phyloP scores from a whole-genome alignment of 2,329 filamentous ascomycete genomes.

The Cyanodermella asteris region DNA sequence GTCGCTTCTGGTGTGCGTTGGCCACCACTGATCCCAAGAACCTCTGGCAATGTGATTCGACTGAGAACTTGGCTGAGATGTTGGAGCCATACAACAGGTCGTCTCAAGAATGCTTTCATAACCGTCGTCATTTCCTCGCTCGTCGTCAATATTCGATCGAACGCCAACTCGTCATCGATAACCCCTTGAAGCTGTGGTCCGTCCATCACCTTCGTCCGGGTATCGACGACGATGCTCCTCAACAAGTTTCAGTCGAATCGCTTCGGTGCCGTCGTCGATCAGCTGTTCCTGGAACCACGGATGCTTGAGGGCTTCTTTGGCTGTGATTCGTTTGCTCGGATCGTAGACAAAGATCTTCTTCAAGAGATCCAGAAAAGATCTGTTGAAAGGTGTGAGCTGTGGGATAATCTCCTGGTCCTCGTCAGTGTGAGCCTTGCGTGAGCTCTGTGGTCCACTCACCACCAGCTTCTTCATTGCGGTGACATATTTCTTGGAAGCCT shows the following conservation, averaged over 20 bases:
- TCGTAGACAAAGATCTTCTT: slow-evolving; percentile 45
- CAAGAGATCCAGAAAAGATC: slow-evolving; percentile 39
- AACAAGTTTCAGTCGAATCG: slow-evolving; percentile 33
- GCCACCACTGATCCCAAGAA: too few relatives aligned
- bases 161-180: too few relatives aligned
- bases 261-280: slow-evolving; percentile 44
- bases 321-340: slow-evolving; percentile 40
- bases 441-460: slow-evolving; percentile 23
- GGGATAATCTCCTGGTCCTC: slow-evolving; percentile 38
- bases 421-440: slow-evolving; percentile 8
- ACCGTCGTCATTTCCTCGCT: too few relatives aligned
- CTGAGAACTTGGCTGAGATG: too few relatives aligned
- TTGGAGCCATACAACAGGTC: too few relatives aligned
- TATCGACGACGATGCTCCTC: too few relatives aligned
- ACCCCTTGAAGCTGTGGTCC: too few relatives aligned
- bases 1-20: too few relatives aligned
- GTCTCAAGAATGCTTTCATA: too few relatives aligned
- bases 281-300: slow-evolving; percentile 44
- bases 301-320: slow-evolving; percentile 42
- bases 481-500: slow-evolving; percentile 43
- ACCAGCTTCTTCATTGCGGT: slow-evolving; percentile 43
- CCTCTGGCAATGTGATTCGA: too few relatives aligned
- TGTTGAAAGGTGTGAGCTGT: slow-evolving; percentile 35
- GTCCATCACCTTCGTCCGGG: too few relatives aligned
- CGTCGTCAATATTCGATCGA: too few relatives aligned